phyloP scores from a whole-genome alignment of 345 rosid species.

The Syzygium grande region DNA sequence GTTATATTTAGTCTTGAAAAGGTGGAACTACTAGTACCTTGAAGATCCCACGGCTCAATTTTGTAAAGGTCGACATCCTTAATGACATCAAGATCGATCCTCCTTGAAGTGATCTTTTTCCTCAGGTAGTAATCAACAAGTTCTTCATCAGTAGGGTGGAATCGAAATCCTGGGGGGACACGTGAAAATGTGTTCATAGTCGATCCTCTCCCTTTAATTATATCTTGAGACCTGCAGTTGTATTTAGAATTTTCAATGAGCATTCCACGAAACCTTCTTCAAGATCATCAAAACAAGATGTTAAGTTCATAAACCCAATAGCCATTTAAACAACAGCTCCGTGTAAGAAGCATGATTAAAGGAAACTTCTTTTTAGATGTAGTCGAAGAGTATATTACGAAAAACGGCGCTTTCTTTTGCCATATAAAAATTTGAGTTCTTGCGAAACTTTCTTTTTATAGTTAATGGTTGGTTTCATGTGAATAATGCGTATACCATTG shows the following conservation, averaged over 20 bases:
- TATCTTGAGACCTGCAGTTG: slow-evolving; percentile 7
- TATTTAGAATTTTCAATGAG: background rate
- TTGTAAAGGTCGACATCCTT: slow-evolving; percentile 76
- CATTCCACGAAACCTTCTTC: background rate
- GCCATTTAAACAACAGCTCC: background rate
- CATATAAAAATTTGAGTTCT: background rate
- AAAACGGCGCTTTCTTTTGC: background rate
- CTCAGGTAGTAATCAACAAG: slow-evolving; percentile 73
- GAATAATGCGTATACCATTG: background rate
- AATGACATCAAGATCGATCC: slow-evolving; percentile 66
- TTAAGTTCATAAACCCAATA: background rate
- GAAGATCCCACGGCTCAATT: slow-evolving; percentile 84
- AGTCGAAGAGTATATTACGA: background rate
- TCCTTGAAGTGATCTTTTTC: slow-evolving; percentile 46
- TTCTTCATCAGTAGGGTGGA: slow-evolving; percentile 81
- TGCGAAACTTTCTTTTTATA: no score
- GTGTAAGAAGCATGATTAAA: background rate
- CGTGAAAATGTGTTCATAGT: slow-evolving; percentile 41
- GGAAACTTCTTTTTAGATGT: background rate
- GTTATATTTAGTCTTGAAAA: background rate
- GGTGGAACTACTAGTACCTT: slow-evolving; percentile 26
- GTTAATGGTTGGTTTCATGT: background rate
- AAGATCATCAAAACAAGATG: background rate
- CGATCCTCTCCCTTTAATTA: background rate
- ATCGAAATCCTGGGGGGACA: slow-evolving; percentile 73